phyloP scores from a whole-genome alignment of 345 rosid species.

The Populus davidiana region DNA sequence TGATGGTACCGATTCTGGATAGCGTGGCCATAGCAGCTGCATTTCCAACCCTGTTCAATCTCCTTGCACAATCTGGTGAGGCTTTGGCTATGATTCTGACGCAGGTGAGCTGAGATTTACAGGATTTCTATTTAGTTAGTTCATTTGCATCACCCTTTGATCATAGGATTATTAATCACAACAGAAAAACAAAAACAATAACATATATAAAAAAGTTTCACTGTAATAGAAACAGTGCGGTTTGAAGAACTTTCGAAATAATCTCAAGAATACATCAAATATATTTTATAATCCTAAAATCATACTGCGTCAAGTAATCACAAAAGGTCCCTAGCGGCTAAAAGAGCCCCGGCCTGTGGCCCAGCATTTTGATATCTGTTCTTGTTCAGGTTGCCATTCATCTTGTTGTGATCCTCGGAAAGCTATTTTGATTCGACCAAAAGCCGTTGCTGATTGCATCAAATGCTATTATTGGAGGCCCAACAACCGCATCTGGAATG shows the following conservation, averaged over 20 bases:
- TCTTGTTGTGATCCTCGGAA: conserved; percentile 65
- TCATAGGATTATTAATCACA: no score
- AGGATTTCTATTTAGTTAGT: background rate
- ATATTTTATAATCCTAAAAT: no score
- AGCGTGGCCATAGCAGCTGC: conserved; percentile 41
- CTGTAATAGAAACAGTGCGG: no score
- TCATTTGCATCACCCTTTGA: background rate
- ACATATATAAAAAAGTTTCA: no score
- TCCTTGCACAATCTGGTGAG: conserved; percentile 82
- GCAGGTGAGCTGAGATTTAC: conserved; percentile 53
- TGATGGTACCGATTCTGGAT: background rate
- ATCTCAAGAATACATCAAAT: no score
- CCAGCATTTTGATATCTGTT: conserved; percentile 82
- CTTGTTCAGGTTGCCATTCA: conserved; percentile 67
- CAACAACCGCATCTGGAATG: conserved; percentile 92
- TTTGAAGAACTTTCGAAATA: no score
- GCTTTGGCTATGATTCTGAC: conserved; percentile 86
- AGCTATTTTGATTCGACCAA: conserved; percentile 59
- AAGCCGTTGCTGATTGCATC: conserved; percentile 80
- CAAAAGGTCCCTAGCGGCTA: no score
- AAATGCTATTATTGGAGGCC: conserved; percentile 91
- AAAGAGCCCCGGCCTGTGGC: conserved; percentile 27
- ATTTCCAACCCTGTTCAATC: conserved; percentile 67
- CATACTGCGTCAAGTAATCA: no score
- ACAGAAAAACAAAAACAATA: no score